Evolutionary conservation across 331 rosid species (phyloP).

Genomic region (Acacia pycnantha): DNA sequence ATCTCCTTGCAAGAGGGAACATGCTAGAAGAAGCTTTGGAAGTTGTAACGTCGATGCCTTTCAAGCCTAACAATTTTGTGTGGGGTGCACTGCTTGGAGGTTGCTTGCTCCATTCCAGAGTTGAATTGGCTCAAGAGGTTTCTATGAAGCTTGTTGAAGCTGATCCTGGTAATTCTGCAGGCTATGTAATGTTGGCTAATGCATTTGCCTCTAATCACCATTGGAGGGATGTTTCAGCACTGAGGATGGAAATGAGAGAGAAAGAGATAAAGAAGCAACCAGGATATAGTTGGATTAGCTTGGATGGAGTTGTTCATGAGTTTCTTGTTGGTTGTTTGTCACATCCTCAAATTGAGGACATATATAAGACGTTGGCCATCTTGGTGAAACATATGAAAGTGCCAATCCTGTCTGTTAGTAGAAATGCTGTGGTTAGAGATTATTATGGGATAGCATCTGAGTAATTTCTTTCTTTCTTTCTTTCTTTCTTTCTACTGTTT

Average conservation of each 20-base stretch:
- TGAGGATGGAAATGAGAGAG: slow-evolving; percentile 56
- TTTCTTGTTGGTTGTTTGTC: slow-evolving; percentile 46
- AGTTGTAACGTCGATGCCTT: slow-evolving; percentile 48
- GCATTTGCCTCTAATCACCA: slow-evolving; percentile 49
- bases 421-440: slow-evolving; percentile 1
- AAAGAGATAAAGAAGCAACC: slow-evolving; percentile 57
- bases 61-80: slow-evolving; percentile 58
- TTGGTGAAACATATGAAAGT: slow-evolving; percentile 52
- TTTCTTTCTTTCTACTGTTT: neutral
- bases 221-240: slow-evolving; percentile 47
- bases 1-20: slow-evolving; percentile 62
- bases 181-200: slow-evolving; percentile 67
- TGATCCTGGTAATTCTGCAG: slow-evolving; percentile 48
- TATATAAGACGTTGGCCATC: slow-evolving; percentile 40
- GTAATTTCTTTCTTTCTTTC: neutral
- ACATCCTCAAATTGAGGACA: slow-evolving; percentile 44
- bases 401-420: slow-evolving; percentile 1
- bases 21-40: slow-evolving; percentile 52
- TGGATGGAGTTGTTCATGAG: slow-evolving; percentile 59
- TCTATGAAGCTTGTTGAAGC: slow-evolving; percentile 50
- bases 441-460: neutral
- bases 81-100: slow-evolving; percentile 69
- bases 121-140: slow-evolving; percentile 50
- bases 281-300: slow-evolving; percentile 62
- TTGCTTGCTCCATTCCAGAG: slow-evolving; percentile 57